These are phyloP conservation scores for Saccharomyces uvarum DNA, from an alignment of 1,139 yeast species.

Conservation along the genomic window DNA sequence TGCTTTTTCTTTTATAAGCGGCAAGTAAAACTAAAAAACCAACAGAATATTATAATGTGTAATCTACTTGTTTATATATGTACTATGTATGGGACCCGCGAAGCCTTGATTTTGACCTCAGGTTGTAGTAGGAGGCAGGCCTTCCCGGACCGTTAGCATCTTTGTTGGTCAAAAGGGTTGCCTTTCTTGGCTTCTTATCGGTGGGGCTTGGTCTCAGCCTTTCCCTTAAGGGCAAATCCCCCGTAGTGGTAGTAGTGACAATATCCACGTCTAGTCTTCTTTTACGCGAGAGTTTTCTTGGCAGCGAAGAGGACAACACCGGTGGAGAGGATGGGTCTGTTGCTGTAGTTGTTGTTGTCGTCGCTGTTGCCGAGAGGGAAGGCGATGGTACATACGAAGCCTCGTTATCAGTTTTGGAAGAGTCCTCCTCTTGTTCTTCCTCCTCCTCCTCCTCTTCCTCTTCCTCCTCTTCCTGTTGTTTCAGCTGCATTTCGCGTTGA, in stretches of 20 bases:
- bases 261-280: neutral
- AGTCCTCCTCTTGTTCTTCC: constrained; percentile 7
- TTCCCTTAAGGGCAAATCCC: constrained; percentile 9
- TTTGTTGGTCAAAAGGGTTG: constrained; percentile 13
- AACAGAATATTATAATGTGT: neutral
- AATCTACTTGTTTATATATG: neutral
- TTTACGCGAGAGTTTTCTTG: neutral
- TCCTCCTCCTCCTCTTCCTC: constrained; percentile 9
- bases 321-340: neutral
- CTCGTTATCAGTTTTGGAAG: constrained; percentile 8
- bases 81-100: constrained; percentile 19
- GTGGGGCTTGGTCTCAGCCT: constrained; percentile 16
- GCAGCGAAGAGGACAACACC: neutral
- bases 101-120: constrained; percentile 30
- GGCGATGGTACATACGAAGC: constrained; percentile 4
- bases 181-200: constrained; percentile 26
- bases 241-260: neutral
- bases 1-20: neutral
- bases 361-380: neutral
- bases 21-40: neutral
- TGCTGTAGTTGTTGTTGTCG: neutral
- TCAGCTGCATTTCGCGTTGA: constrained; percentile 6
- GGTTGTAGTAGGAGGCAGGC: constrained; percentile 28
- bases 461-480: constrained; percentile 10
- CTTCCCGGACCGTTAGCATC: constrained; percentile 24